phyloP scores from a whole-genome alignment of 176 grass and related monocot genomes.

The Carex cristatella region DNA sequence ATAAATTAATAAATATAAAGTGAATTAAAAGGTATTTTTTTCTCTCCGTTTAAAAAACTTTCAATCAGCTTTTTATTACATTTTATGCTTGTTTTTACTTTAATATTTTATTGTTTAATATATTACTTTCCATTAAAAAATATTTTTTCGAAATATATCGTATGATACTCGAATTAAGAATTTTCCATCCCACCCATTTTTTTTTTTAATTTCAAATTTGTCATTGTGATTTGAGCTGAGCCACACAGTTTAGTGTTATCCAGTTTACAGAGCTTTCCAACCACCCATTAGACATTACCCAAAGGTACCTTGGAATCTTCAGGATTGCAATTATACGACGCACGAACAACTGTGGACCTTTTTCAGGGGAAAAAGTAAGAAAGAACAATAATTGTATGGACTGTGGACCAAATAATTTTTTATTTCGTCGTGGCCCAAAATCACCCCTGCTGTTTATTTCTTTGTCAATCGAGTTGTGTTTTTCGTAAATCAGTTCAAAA shows the following conservation, averaged over 20 bases:
- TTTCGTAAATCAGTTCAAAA: not conserved
- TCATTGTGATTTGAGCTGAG: not conserved
- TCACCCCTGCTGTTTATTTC: slow-evolving; percentile 1
- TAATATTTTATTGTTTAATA: too few species aligned
- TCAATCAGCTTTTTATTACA: too few species aligned
- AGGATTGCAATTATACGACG: not conserved
- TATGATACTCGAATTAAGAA: too few species aligned
- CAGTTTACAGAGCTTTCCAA: not conserved
- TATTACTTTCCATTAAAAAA: too few species aligned
- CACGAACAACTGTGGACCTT: not conserved
- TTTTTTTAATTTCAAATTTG: too few species aligned
- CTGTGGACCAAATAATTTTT: not conserved
- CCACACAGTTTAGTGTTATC: not conserved
- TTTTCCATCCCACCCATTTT: too few species aligned
- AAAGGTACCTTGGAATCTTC: not conserved
- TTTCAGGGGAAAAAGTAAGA: not conserved
- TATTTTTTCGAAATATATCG: too few species aligned
- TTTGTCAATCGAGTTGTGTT: not conserved
- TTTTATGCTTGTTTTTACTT: too few species aligned
- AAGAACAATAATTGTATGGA: not conserved
- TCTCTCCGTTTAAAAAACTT: too few species aligned
- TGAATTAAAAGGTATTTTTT: too few species aligned
- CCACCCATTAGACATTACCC: not conserved
- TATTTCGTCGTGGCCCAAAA: not conserved
- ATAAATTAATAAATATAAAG: too few species aligned